Evolutionary conservation across 108 stramenopile species (phyloP), one percentile per base, ranked within the genome.

Genomic region (Fragilaria crotonensis): DNA sequence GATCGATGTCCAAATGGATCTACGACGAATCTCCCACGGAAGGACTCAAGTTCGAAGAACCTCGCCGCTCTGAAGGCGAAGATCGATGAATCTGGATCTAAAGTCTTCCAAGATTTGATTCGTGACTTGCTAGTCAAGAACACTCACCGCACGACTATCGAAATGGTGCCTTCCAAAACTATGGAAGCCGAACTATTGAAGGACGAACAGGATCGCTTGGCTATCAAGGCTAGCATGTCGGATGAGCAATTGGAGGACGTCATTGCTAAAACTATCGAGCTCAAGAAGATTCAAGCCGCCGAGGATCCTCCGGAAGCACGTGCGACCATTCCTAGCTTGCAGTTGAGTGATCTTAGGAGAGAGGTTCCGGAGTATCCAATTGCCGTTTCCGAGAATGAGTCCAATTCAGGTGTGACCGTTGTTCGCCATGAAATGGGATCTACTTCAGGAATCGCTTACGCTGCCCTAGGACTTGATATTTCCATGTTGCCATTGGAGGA

Each of bases 371-470:
- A 90, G 60, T 95, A 89, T 62, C 95, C 95, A 9, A 96, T 90
- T 75, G 87, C 68, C 0, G 87, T 91, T 17, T 62, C 61, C 19
- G 80, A 89, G 41, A 90, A 88, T 57, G 83, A 81, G 57, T 76
- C 62, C 41, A 64, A 76, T 22, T 68, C 87, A 30, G 94, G 92
- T 23, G 74, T 95, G 11, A 93, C 87, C 30, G 75, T 95, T 3
- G 70, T 96, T 3, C 78, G 85, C 9, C 94, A 96, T 64, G 89
- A 83, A 52, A 64, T 97, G 30, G 83, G 72, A 23, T 93, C 90
- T 30, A 96, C 95, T 29, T 86, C 84, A 5, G 97, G 97, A 44
- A 95, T 98, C 68, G 84, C 93, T 0, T 98, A 98, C 72, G 85
- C 82, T 9, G 85, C 73, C 60, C 46, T 71, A 21, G 90, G 73